Base-by-base conservation (phyloP, 108 stramenopile species). In the Discostella stelligeroides region DNA sequence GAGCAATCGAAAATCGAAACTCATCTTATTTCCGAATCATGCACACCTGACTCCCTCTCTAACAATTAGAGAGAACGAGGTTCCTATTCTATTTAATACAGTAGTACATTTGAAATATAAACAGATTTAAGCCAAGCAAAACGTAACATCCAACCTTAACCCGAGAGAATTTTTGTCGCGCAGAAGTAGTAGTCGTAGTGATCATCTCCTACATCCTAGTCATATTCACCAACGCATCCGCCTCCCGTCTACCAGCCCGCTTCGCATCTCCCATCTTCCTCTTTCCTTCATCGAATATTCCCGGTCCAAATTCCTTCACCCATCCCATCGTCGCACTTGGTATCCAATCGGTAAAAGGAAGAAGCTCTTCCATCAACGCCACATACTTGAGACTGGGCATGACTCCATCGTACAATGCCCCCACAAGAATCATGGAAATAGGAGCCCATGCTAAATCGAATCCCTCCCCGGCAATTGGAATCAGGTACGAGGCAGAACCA, bases 291-390 rank as follows among this genome's bases (percentile, higher is more conserved):
- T 79, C 79, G 37, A 83, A 25, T 24, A 83, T 60, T 0, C 42
- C 82, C 39, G 82, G 78, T 37, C 80, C 88, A 74, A 86, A 88
- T 64, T 92, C 87, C 55, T 63, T 81, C 49, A 88, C 49, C 94
- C 95, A 98, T 20, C 95, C 95, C 58, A 95, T 68, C 4, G 92
- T 92, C 4, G 95, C 97, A 39, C 85, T 79, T 14, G 97, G 97
- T 18, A 98, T 76, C 46, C 94, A 79, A 75, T 98, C 97, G 20
- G 95, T 98, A 74, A 98, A 96, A 9, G 97, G 97, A 43, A 98
- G 48, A 15, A 96, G 37, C 71, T 98, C 96, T 68, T 96, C 96
- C 10, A 88, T 45, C 60, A 94, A 87, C 4, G 76, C 73, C 12
- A 96, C 43, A 62, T 95, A 95, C 64, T 92, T 90, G 30, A 95